phyloP scores from a whole-genome alignment of 495 filamentous ascomycete genomes.

The Copromyces sp. region DNA sequence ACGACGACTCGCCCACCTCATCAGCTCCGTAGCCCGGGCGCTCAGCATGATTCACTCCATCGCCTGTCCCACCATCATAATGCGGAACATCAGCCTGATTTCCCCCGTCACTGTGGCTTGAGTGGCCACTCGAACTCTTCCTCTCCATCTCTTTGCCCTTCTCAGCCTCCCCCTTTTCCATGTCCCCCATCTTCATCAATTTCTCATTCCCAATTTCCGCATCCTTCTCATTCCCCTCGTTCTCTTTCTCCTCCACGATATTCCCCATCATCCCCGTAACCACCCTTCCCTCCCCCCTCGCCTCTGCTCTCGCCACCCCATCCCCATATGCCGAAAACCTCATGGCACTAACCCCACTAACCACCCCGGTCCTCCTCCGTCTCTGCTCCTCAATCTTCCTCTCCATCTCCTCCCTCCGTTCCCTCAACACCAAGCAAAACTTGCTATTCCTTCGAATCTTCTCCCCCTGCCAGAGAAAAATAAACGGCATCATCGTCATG shows the following conservation, averaged over 20 bases:
- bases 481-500: slow-evolving; percentile 30
- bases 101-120: background rate
- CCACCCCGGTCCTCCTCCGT: background rate
- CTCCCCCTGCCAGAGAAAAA: slow-evolving; percentile 34
- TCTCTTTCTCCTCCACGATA: background rate
- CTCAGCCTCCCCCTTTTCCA: background rate
- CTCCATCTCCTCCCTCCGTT: slow-evolving; percentile 29
- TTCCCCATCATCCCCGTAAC: background rate
- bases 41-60: background rate
- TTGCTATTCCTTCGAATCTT: slow-evolving; percentile 22
- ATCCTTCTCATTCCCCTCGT: background rate
- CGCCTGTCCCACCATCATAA: background rate
- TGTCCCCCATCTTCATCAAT: background rate
- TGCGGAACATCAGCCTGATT: background rate
- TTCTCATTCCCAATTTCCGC: background rate
- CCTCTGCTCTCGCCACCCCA: background rate
- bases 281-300: background rate
- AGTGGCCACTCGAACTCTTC: background rate
- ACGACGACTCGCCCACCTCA: background rate
- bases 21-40: background rate
- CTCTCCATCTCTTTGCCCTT: background rate
- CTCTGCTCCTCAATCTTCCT: slow-evolving; percentile 21
- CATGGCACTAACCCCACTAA: background rate
- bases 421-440: slow-evolving; percentile 28
- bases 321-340: background rate